phyloP scores from a whole-genome alignment of 495 filamentous ascomycete species.

The Platismatia glauca region DNA sequence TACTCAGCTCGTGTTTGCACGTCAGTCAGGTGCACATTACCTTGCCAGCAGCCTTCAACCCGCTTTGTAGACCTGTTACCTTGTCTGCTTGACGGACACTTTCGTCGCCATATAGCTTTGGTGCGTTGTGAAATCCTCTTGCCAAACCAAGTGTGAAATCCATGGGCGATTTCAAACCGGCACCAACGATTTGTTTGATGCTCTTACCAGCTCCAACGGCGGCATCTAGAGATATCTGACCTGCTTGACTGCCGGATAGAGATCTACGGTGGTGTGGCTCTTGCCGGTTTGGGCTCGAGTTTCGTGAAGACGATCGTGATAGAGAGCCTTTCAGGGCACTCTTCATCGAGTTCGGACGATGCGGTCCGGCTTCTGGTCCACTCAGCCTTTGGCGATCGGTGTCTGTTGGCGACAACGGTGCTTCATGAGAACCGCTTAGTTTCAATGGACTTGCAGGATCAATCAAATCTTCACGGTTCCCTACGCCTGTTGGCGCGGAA shows the following conservation, averaged over 20 bases:
- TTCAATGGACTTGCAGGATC: slow-evolving; percentile 3
- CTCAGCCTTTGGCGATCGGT: background rate
- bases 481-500: background rate
- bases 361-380: background rate
- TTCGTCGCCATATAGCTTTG: slow-evolving; percentile 68
- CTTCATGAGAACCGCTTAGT: background rate
- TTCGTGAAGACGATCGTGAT: slow-evolving; percentile 14
- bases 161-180: slow-evolving; percentile 66
- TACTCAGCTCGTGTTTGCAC: background rate
- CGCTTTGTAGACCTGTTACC: slow-evolving; percentile 60
- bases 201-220: slow-evolving; percentile 54
- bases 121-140: slow-evolving; percentile 79
- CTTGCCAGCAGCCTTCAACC: slow-evolving; percentile 55
- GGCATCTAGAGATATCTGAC: slow-evolving; percentile 41
- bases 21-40: slow-evolving; percentile 18
- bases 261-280: slow-evolving; percentile 13
- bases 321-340: slow-evolving; percentile 9
- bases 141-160: slow-evolving; percentile 71
- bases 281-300: slow-evolving; percentile 12
- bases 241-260: slow-evolving; percentile 11
- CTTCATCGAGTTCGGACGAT: slow-evolving; percentile 9
- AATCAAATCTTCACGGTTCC: background rate
- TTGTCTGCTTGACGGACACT: slow-evolving; percentile 60
- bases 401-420: background rate
- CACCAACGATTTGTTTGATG: slow-evolving; percentile 56